Percentiles rank a stretch among this genome's conserved stretches.
Evolutionary conservation across 371 early-diverging fungal species (phyloP).

Genomic region (Mortierella sp.): DNA sequence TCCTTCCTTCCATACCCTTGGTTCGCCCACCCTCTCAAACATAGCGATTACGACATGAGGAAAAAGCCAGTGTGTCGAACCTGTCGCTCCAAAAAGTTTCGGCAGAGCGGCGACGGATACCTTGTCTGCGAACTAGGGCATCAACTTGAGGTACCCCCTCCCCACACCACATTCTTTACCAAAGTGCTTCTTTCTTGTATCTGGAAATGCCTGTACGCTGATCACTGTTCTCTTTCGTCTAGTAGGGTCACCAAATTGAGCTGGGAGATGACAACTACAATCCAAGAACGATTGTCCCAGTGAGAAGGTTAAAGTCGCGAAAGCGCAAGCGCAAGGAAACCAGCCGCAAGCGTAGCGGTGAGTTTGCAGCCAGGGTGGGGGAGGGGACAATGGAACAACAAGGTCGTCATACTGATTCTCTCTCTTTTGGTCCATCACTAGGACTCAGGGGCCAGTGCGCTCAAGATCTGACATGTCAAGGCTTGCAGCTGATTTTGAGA

Average conservation of each 20-base stretch:
- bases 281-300: not conserved
- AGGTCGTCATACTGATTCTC: no score
- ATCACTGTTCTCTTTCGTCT: not conserved
- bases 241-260: conserved; percentile 47
- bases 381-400: no score
- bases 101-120: conserved; percentile 28
- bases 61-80: conserved; percentile 32
- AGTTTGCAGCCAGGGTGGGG: not conserved
- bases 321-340: conserved; percentile 18
- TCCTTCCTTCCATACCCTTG: not conserved
- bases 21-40: not conserved
- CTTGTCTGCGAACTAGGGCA: conserved; percentile 44
- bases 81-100: conserved; percentile 30
- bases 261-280: conserved; percentile 31
- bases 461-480: conserved; percentile 13
- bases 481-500: conserved; percentile 24
- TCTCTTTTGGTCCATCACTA: conserved; percentile 3
- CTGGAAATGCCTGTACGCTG: not conserved
- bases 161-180: no score
- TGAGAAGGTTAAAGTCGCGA: not conserved
- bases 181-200: not conserved
- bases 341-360: not conserved
- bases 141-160: conserved; percentile 24
- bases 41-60: not conserved
- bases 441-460: conserved; percentile 15